Base-by-base conservation (phyloP, 2,329 filamentous ascomycete species). In the Coniochaeta prunicola region DNA sequence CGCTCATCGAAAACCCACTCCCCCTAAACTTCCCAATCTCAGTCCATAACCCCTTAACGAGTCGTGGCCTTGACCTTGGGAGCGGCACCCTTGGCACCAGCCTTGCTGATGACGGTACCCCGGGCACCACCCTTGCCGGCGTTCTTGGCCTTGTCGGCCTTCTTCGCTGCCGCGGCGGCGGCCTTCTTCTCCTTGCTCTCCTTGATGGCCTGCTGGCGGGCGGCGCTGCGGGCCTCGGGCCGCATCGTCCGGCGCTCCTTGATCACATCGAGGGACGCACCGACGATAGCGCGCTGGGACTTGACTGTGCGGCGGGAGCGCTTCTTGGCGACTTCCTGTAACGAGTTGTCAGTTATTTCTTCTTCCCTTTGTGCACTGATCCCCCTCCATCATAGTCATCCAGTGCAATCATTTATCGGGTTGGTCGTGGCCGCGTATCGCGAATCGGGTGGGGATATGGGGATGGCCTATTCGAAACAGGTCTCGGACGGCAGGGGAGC, bases 311-410 rank as follows among this genome's bases (percentile, higher is more conserved):
- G 91, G 84, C 94, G 94, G 69, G 92, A 92, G 76, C 94, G 92
- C 89, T 97, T 97, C 90, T 99, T 99, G 84, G 93, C 92, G 76
- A 96, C 89, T 87, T 99, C 94, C 94, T 99, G 78, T 84, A 74
- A 60, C 65, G 64, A n/a, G 68, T 81, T 68, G 82, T 77, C 62
- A 65, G 56, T 28, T 38, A 45, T 56, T 19, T 56, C 10, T 45
- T 34, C 53, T 53, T n/a, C 59, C 45, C 8, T 30, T 45, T 28
- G 4, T 28, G 17, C 5, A 10, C 13, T 3, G 19, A 26, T 45
- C 21, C 40, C 40, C 38, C 34, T 33, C 12, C 34, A 21, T 12
- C 38, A 13, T 40, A 40, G 15, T 21, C 17, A 7, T 40, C 38
- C 33, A 36, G 38, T 40, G 38, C 10, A 38, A 13, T 55, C 48